Conservation (phyloP, 768 basidiomycete species). For the Mycena maculata region DNA sequence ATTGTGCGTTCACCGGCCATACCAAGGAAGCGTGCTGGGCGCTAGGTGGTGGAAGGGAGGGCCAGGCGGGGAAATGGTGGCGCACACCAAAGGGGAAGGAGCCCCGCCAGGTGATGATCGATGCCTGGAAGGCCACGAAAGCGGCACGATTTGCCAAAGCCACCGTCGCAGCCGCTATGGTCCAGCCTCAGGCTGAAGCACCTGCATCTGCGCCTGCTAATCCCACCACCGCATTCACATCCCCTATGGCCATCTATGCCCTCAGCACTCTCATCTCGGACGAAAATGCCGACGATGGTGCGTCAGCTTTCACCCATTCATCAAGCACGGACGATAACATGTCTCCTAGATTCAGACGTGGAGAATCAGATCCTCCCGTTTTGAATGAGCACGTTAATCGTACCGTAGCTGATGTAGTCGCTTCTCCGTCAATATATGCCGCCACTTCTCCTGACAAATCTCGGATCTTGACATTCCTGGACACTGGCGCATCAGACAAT, state of each 20-base stretch:
- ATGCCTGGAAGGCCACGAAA: neutral
- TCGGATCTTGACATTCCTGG: neutral
- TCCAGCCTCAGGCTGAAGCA: neutral
- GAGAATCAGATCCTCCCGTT: constrained; percentile 18
- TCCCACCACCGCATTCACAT: too few species aligned
- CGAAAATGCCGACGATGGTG: constrained; percentile 9
- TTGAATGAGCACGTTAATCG: constrained; percentile 4
- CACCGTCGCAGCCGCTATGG: neutral
- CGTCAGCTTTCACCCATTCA: neutral
- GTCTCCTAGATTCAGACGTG: neutral
- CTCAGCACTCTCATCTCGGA: too few species aligned
- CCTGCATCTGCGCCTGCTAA: neutral
- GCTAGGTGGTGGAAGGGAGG: constrained; percentile 44
- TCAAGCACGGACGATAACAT: neutral
- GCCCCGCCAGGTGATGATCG: neutral
- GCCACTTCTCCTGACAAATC: neutral
- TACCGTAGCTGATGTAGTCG: neutral
- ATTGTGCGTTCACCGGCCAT: constrained; percentile 36
- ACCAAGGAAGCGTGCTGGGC: constrained; percentile 38
- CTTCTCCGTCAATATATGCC: neutral
- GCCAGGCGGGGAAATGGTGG: constrained; percentile 30
- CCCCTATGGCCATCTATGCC: too few species aligned
- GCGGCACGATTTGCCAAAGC: neutral
- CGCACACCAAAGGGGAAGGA: neutral
- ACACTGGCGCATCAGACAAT: too few species aligned